Evolutionary conservation across 768 basidiomycete species (phyloP), one percentile per base, ranked within the genome.

Genomic region (Suillus subaureus): DNA sequence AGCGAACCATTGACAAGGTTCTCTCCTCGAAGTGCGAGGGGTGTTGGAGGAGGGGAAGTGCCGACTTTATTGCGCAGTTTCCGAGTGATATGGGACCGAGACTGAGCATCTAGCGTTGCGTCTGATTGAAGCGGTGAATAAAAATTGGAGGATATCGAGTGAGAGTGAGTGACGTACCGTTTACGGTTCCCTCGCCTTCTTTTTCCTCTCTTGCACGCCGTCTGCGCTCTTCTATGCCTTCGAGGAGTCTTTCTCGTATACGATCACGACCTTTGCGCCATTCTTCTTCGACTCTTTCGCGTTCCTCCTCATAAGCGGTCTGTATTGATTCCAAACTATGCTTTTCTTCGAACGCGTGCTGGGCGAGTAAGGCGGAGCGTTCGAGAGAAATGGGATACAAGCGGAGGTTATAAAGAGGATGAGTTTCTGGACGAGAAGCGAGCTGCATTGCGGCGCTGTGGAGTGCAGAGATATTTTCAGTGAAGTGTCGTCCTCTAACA

Each of bases 131-230:
- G 57, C 35, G 60, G 64, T 65, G 43, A 33, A 64, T 61, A 49
- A 61, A 52, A 23, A 51, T 43, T 49, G 42, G 70, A 52, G 26
- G 61, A 35, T n/a, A 58, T 64, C 64, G 37, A 56, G 37, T 47
- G 42, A 52, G 43, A 61, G 57, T 31, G 45, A 62, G 37, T 12
- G 31, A 79, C 85, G 64, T 57, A 89, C 87, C 90, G 62, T 87
- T 88, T 49, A 86, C 82, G 18, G 87, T 88, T n/a, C 91, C 92
- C 70, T 95, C 93, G 67, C 92, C 91, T 66, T 94, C 93, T 73
- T 94, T 94, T 79, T 95, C 93, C 67, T 95, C 93, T 61, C 93
- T 80, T 35, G 93, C 93, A 66, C 90, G 79, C 69, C 88, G 81
- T 63, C 93, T 77, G 37, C 93, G 83, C 72, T 95, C 93, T 74